These are phyloP conservation scores for Eucalyptus cladocalyx DNA, from an alignment of 345 rosid species.

Conservation along the genomic window DNA sequence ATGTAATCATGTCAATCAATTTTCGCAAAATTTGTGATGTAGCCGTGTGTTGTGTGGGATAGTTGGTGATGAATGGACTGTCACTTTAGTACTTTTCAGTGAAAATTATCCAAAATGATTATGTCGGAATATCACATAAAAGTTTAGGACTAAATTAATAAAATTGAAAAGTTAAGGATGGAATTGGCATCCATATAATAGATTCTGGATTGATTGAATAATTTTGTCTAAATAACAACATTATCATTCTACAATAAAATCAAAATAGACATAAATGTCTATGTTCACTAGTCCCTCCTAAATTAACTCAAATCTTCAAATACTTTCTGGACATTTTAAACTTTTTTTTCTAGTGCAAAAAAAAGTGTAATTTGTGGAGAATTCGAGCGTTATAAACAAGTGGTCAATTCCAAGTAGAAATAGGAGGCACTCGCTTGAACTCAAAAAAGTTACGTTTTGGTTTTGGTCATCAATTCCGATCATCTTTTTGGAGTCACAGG, in stretches of 20 bases:
- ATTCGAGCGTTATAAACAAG: neutral
- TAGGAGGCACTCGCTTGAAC: neutral
- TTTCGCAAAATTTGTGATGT: neutral
- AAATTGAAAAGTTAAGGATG: neutral
- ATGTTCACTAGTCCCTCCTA: neutral
- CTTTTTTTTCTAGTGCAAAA: neutral
- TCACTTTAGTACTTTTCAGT: neutral
- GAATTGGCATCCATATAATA: fast-evolving
- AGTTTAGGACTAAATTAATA: neutral
- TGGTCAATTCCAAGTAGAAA: neutral
- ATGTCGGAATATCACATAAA: neutral
- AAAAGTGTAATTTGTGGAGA: neutral
- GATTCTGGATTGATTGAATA: neutral
- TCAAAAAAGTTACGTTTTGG: neutral
- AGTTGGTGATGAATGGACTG: neutral
- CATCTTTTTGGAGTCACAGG: neutral
- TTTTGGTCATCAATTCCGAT: neutral
- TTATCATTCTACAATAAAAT: neutral
- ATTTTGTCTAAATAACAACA: neutral
- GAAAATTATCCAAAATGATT: neutral
- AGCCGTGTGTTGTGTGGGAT: neutral
- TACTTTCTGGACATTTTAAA: neutral
- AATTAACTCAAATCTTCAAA: neutral
- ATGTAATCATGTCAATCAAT: neutral
- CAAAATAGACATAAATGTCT: no score